These are phyloP conservation scores for Roridomyces roridus DNA, from an alignment of 768 basidiomycete genomes.

Conservation along the genomic window DNA sequence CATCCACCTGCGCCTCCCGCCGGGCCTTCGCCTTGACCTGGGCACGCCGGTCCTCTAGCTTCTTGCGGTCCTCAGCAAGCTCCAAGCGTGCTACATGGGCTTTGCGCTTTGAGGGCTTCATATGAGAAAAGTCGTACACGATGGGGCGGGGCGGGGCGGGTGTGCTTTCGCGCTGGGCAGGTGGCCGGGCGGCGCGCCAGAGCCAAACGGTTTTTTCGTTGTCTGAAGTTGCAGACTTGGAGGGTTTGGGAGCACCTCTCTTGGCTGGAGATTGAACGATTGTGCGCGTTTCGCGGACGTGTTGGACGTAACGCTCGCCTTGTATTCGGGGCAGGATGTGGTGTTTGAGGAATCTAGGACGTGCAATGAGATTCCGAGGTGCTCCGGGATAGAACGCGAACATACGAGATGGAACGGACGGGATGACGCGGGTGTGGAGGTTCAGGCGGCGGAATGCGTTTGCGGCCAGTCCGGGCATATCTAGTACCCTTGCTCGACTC, in stretches of 20 bases:
- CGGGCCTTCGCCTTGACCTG: not conserved
- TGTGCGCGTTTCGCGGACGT: conserved; percentile 17
- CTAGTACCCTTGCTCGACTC: not conserved
- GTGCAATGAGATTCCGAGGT: not conserved
- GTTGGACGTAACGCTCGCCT: conserved; percentile 10
- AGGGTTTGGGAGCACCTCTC: not conserved
- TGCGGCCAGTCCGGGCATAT: conserved; percentile 10
- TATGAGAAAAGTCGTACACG: conserved; percentile 27
- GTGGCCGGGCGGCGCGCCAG: conserved; percentile 14
- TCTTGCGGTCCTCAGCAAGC: conserved; percentile 9
- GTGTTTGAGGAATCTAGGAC: conserved; percentile 21
- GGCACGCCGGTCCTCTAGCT: not conserved
- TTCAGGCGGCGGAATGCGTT: conserved; percentile 8
- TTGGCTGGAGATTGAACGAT: not conserved
- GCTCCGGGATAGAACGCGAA: not conserved
- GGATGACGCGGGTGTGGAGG: conserved; percentile 21
- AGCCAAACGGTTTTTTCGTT: conserved; percentile 6
- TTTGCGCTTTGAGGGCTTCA: conserved; percentile 22
- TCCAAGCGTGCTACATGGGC: conserved; percentile 14
- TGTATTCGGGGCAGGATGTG: conserved; percentile 14
- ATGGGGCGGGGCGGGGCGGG: not conserved
- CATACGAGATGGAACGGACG: conserved; percentile 23
- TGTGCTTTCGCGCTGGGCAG: not conserved
- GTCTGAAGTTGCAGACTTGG: not conserved
- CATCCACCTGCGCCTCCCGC: not conserved